Conservation (phyloP, 495 filamentous ascomycete species). For the Lasiosphaeria ovina region DNA sequence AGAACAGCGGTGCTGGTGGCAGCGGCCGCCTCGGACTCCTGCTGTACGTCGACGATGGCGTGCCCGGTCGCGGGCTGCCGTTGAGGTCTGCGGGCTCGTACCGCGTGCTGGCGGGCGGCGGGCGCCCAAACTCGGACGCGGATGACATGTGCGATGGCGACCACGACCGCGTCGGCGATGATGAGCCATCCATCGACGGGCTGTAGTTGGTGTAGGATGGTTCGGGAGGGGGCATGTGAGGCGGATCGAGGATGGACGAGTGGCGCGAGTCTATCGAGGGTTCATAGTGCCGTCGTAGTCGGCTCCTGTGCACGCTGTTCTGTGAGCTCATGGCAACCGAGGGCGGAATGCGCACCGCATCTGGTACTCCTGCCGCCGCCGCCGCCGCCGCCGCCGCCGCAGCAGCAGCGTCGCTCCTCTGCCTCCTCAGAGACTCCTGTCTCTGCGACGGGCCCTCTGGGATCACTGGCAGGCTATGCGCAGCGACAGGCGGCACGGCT, state of each 20-base stretch:
- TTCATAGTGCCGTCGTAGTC: slow-evolving; percentile 45
- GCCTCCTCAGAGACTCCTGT: slow-evolving; percentile 21
- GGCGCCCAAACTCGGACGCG: slow-evolving; percentile 61
- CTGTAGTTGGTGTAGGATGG: slow-evolving; percentile 42
- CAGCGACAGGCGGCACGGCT: not conserved
- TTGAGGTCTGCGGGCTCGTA: slow-evolving; percentile 90
- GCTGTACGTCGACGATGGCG: slow-evolving; percentile 81
- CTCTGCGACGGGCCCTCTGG: slow-evolving; percentile 48
- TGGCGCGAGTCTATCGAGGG: slow-evolving; percentile 46
- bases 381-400: too few species aligned
- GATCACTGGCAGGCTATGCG: slow-evolving; percentile 36
- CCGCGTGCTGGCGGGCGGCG: slow-evolving; percentile 62
- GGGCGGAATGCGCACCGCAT: not conserved
- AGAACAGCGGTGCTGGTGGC: slow-evolving; percentile 88
- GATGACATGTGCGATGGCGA: slow-evolving; percentile 56
- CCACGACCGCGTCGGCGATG: slow-evolving; percentile 64
- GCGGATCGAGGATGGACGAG: slow-evolving; percentile 41
- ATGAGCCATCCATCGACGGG: slow-evolving; percentile 34
- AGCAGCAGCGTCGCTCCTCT: slow-evolving; percentile 8
- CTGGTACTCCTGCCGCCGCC: not conserved
- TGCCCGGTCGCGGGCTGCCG: slow-evolving; percentile 85
- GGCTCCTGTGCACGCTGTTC: slow-evolving; percentile 32
- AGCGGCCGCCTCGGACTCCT: slow-evolving; percentile 82
- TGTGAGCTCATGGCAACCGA: slow-evolving; percentile 37
- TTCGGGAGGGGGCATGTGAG: slow-evolving; percentile 45